Conservation (phyloP, 78 protist species). For the Diacronema lutheri region DNA sequence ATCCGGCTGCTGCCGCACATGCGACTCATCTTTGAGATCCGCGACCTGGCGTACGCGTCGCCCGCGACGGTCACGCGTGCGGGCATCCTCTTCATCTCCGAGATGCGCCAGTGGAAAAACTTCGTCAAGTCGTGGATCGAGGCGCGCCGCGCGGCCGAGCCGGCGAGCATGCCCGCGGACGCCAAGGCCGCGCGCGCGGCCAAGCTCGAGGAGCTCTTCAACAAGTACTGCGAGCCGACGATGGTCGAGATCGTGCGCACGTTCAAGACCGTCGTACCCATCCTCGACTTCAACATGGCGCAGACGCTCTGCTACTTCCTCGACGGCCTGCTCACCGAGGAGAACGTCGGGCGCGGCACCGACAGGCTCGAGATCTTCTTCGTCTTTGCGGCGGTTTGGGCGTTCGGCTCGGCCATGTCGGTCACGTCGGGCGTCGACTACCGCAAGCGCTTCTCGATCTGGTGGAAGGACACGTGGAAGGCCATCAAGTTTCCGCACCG, state of each 20-base stretch:
- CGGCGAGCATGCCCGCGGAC: background rate
- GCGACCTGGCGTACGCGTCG: slow-evolving; percentile 55
- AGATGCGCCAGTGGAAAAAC: background rate
- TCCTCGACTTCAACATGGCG: slow-evolving; percentile 49
- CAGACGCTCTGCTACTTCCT: slow-evolving; percentile 59
- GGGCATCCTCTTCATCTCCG: slow-evolving; percentile 22
- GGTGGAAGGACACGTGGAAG: slow-evolving; percentile 57
- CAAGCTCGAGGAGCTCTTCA: slow-evolving; percentile 46
- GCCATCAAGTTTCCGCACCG: slow-evolving; percentile 20
- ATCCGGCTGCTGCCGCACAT: slow-evolving; percentile 57
- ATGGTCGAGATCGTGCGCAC: slow-evolving; percentile 24
- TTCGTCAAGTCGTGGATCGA: background rate
- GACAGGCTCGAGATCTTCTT: slow-evolving; percentile 31
- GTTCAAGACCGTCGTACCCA: slow-evolving; percentile 41
- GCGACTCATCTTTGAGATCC: slow-evolving; percentile 75
- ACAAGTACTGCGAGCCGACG: slow-evolving; percentile 27
- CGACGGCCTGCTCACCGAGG: slow-evolving; percentile 43
- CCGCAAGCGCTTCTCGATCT: slow-evolving; percentile 9
- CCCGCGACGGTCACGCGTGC: slow-evolving; percentile 86
- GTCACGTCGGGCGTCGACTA: slow-evolving; percentile 45
- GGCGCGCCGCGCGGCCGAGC: background rate
- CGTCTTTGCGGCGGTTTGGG: slow-evolving; percentile 57
- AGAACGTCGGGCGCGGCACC: slow-evolving; percentile 47
- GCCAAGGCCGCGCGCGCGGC: background rate
- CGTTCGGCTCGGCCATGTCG: slow-evolving; percentile 44